Evolutionary conservation across 1,139 yeast species (phyloP).

Genomic region (Schwanniomyces etchellsii): DNA sequence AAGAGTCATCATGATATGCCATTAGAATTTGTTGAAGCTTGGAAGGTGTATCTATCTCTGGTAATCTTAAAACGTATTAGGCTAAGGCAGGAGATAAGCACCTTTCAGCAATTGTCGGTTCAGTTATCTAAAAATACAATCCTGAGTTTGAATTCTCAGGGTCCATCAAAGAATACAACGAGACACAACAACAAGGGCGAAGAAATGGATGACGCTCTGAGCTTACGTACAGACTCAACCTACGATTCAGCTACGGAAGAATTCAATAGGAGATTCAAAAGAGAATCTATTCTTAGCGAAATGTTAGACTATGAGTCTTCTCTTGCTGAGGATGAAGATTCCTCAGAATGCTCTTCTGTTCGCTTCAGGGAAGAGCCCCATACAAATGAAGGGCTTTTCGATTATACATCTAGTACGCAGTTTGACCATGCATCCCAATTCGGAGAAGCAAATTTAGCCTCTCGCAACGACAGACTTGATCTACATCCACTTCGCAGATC

Average conservation of each 20-base stretch:
- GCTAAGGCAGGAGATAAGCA: constrained; percentile 36
- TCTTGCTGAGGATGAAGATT: constrained; percentile 14
- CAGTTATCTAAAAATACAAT: constrained; percentile 12
- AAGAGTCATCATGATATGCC: too few species aligned
- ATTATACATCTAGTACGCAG: too few species aligned
- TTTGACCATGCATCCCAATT: too few species aligned
- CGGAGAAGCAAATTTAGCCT: background rate
- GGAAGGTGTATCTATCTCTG: constrained; percentile 32
- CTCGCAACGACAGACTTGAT: background rate
- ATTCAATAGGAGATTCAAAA: constrained; percentile 19
- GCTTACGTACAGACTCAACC: constrained; percentile 5
- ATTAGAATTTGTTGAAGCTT: constrained; percentile 17
- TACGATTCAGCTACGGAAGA: constrained; percentile 18
- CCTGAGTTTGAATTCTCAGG: too few species aligned
- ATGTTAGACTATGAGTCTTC: constrained; percentile 44
- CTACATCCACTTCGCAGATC: background rate
- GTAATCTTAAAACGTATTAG: constrained; percentile 36
- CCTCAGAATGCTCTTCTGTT: constrained; percentile 3
- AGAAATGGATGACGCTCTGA: constrained; percentile 2
- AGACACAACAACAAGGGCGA: background rate
- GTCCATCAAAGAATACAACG: constrained; percentile 5
- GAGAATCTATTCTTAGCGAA: constrained; percentile 41
- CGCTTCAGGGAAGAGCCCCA: too few species aligned
- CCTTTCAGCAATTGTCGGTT: constrained; percentile 23
- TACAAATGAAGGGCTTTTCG: too few species aligned